Conservation (phyloP, 2,329 filamentous ascomycete species). For the Metarhizium album region DNA sequence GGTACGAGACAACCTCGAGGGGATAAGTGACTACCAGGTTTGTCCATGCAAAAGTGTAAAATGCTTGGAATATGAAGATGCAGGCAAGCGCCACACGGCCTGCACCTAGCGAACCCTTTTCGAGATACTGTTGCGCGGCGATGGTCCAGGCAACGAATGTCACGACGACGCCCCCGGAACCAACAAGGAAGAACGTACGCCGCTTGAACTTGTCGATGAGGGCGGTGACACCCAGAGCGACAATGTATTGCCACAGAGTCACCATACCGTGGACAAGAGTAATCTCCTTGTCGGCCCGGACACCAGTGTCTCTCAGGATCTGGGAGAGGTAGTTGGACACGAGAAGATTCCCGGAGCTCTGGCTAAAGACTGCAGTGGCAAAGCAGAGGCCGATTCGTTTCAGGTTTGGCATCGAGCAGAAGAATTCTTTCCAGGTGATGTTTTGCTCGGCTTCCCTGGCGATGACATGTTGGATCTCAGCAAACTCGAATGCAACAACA, state of each 20-base stretch:
- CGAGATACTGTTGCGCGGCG: conserved; percentile 26
- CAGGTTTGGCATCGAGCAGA: conserved; percentile 26
- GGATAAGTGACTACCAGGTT: conserved; percentile 32
- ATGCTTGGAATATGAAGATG: conserved; percentile 31
- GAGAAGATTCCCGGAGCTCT: conserved; percentile 29
- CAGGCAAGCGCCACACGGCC: conserved; percentile 28
- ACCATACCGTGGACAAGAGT: conserved; percentile 31
- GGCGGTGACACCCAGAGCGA: conserved; percentile 25
- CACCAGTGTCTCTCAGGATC: conserved; percentile 27
- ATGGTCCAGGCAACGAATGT: conserved; percentile 30
- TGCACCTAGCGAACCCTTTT: conserved; percentile 18
- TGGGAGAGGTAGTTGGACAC: conserved; percentile 31
- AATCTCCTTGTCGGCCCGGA: conserved; percentile 25
- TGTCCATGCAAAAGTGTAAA: conserved; percentile 33
- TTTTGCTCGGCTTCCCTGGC: conserved; percentile 18
- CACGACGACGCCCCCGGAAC: conserved; percentile 26
- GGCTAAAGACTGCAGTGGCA: conserved; percentile 27
- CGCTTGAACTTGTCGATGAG: conserved; percentile 26
- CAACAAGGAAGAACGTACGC: conserved; percentile 27
- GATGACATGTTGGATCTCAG: conserved; percentile 39
- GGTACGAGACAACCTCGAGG: conserved; percentile 29
- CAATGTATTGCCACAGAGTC: conserved; percentile 31
- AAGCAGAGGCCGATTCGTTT: conserved; percentile 30
- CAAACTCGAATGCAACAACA: conserved; percentile 35
- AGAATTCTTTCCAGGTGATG: conserved; percentile 31